Evolutionary conservation across 2,329 filamentous ascomycete species (phyloP), one percentile per base, ranked within the genome.

Genomic region (Neophaeococcomyces mojaviensis): DNA sequence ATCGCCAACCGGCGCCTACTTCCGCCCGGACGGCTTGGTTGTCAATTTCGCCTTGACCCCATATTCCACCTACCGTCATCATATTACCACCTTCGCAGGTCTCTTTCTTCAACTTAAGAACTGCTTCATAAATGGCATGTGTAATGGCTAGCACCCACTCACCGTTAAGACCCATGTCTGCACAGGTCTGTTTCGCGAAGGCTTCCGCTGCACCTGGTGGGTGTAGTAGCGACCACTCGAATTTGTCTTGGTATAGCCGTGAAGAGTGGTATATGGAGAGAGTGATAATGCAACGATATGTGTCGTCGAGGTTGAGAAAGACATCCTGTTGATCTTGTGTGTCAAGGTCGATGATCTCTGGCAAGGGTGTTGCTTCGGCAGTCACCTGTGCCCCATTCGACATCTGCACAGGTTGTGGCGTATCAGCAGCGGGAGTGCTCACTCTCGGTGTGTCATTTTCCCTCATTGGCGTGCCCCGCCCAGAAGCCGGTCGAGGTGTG

Each of bases 111-210:
- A 96, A 70, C 38, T 86, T 84, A 52, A 97, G 66, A 0, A 94
- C 88, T 8, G 92, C 86, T 66, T 98, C 92, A 65, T 97, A 97
- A 56, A 98, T 97, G 28, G 89, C 92, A 61, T 96, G 90, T 12
- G 92, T 87, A 71, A 98, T 87, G 24, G 88, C 87, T 2, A 88
- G 86, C 3, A 95, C 81, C 88, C 92, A 98, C 68, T 98, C 92
- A 37, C 88, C 88, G 5, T 82, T 76, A 44, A 98, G 71, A 5
- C 90, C 90, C 7, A 98, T 72, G 62, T 98, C 92, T 22, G 88
- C 86, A 62, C 92, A 97, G 0, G 92, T 97, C 54, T 88, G 81
- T 61, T 87, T 88, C 28, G 92, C 89, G 63, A 97, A 97, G 10
- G 84, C 80, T 64, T 98, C 90, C 0, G 92, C 88, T 34, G 90